Conservation (phyloP, 768 basidiomycete genomes). For the Lyophyllum decastes region DNA sequence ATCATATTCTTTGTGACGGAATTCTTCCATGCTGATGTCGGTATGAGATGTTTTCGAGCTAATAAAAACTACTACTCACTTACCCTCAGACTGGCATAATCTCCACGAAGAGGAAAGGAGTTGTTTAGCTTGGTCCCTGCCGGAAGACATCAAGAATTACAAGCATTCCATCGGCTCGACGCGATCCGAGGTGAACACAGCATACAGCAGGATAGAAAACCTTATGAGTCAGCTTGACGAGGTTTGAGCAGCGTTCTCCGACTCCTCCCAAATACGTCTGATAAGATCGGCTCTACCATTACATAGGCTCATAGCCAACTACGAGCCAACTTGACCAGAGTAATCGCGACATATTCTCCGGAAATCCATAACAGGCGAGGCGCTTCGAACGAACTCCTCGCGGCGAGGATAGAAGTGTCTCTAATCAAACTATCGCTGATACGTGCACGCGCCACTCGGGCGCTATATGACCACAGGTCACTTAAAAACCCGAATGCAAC, state of each 20-base stretch:
- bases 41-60: neutral
- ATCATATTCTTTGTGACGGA: slow-evolving; percentile 19
- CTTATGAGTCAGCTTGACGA: slow-evolving; percentile 8
- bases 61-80: neutral
- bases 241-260: slow-evolving; percentile 6
- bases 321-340: slow-evolving; percentile 26
- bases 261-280: neutral
- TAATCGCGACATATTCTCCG: slow-evolving; percentile 28
- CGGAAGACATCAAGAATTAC: slow-evolving; percentile 5
- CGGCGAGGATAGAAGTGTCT: slow-evolving; percentile 46
- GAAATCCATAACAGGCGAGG: slow-evolving; percentile 26
- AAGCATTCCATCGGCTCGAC: slow-evolving; percentile 4
- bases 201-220: slow-evolving; percentile 7
- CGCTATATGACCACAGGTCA: slow-evolving; percentile 38
- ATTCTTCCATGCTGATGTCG: slow-evolving; percentile 22
- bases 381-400: slow-evolving; percentile 40
- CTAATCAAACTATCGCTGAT: slow-evolving; percentile 50
- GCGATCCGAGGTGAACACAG: slow-evolving; percentile 3
- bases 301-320: slow-evolving; percentile 37
- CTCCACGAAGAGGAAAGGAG: slow-evolving; percentile 8
- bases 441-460: slow-evolving; percentile 37
- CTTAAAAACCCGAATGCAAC: slow-evolving; percentile 18
- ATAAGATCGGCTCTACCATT: neutral
- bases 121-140: slow-evolving; percentile 4
- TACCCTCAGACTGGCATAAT: slow-evolving; percentile 8